These are phyloP conservation scores for Saksenaea vasiformis DNA, from an alignment of 371 early-diverging fungal genomes.

Conservation along the genomic window DNA sequence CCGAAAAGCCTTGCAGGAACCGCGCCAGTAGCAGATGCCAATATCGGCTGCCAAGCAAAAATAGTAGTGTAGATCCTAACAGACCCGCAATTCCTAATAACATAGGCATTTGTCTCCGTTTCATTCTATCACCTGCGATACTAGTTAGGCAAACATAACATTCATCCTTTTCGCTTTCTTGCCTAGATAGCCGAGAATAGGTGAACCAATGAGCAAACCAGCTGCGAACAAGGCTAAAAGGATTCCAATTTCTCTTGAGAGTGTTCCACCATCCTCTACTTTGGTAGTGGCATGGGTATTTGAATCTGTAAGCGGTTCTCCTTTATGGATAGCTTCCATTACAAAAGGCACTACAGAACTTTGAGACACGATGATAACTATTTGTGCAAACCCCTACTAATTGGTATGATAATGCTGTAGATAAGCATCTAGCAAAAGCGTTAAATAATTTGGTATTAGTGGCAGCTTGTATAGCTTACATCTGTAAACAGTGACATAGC, in stretches of 20 bases:
- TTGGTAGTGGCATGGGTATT: not conserved
- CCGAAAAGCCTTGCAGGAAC: conserved; percentile 60
- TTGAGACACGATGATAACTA: not conserved
- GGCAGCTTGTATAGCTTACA: conserved; percentile 4
- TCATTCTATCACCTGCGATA: conserved; percentile 23
- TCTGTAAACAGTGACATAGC: not conserved
- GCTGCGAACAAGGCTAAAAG: conserved; percentile 64
- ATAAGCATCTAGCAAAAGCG: conserved; percentile 62
- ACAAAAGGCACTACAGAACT: conserved; percentile 58
- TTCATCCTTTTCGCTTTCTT: not conserved
- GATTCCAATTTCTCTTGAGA: conserved; percentile 60
- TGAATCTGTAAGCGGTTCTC: conserved; percentile 8
- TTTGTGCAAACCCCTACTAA: conserved; percentile 43
- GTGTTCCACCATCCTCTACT: conserved; percentile 33
- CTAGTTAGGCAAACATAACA: not conserved
- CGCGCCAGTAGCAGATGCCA: conserved; percentile 61
- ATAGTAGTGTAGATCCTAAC: conserved; percentile 51
- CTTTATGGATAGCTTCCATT: conserved; percentile 47
- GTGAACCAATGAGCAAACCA: conserved; percentile 71
- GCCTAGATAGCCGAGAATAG: conserved; percentile 65
- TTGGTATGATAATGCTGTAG: conserved; percentile 78
- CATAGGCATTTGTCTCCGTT: conserved; percentile 54
- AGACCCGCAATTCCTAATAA: conserved; percentile 53
- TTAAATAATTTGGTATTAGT: too few species aligned
- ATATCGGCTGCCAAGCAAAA: conserved; percentile 48